Percentiles rank a stretch among this genome's conserved stretches.
Evolutionary conservation across 2,329 filamentous ascomycete genomes (phyloP).

Genomic region (Lasiodiplodia theobromae): DNA sequence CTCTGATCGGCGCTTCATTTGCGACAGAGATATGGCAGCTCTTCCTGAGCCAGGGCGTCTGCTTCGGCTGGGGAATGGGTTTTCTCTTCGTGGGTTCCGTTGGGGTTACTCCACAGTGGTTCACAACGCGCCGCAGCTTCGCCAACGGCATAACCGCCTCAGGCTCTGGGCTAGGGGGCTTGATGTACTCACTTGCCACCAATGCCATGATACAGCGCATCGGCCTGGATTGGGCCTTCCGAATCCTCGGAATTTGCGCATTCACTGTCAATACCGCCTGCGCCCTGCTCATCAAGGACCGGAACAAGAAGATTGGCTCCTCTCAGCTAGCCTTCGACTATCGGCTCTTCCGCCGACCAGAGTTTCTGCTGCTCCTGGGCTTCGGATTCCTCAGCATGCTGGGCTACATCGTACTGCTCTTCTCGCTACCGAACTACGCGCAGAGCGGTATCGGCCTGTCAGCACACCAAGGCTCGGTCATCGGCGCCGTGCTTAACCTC

Average conservation of each 20-base stretch:
- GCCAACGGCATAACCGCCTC: constrained; percentile 72
- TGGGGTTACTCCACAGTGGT: constrained; percentile 76
- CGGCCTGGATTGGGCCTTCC: constrained; percentile 71
- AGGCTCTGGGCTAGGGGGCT: constrained; percentile 78
- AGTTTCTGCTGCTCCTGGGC: constrained; percentile 69
- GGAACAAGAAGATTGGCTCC: constrained; percentile 62
- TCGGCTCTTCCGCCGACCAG: constrained; percentile 64
- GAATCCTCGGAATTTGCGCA: constrained; percentile 66
- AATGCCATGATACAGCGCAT: constrained; percentile 72
- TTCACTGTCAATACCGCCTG: constrained; percentile 70
- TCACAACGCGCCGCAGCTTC: constrained; percentile 70
- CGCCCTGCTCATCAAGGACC: constrained; percentile 70
- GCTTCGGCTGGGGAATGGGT: constrained; percentile 81
- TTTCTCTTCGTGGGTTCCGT: constrained; percentile 75
- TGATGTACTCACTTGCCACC: constrained; percentile 71
- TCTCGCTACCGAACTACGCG: constrained; percentile 77
- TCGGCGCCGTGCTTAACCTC: constrained; percentile 76
- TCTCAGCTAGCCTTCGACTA: constrained; percentile 70
- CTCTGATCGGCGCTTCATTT: constrained; percentile 75
- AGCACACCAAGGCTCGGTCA: constrained; percentile 70
- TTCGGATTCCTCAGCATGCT: constrained; percentile 77
- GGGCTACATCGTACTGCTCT: constrained; percentile 78
- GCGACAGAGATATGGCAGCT: constrained; percentile 75
- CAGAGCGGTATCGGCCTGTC: constrained; percentile 68
- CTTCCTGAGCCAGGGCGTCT: constrained; percentile 75